A percentile compares a stretch with the other conserved stretches of the same genome.
These are phyloP conservation scores for Colletotrichum tropicale DNA, from an alignment of 2,329 filamentous ascomycete species.

Conservation along the genomic window DNA sequence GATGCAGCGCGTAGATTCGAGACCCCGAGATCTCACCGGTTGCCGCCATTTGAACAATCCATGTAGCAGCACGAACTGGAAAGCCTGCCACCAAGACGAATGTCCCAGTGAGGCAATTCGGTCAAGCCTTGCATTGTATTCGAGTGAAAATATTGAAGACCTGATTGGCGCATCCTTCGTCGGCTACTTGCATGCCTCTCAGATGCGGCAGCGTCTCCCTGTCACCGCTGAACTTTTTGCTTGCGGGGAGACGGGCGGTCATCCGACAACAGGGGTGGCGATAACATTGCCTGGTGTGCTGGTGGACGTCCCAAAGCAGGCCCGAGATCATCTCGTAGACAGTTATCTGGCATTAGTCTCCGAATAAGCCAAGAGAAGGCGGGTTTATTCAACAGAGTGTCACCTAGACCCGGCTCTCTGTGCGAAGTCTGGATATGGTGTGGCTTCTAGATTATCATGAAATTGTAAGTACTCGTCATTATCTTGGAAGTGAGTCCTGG, in stretches of 20 bases:
- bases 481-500: not conserved
- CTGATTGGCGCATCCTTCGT: not conserved
- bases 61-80: not conserved
- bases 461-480: not conserved
- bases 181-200: not conserved
- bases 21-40: not conserved
- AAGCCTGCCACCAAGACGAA: not conserved
- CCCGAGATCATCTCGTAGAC: not conserved
- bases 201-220: not conserved
- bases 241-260: not conserved
- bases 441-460: not conserved
- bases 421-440: not conserved
- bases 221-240: not conserved
- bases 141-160: not conserved
- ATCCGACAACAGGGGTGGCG: not conserved
- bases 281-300: not conserved
- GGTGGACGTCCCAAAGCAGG: not conserved
- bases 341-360: not conserved
- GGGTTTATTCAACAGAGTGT: not conserved
- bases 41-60: not conserved
- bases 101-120: not conserved
- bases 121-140: not conserved
- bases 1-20: slow-evolving; percentile 5
- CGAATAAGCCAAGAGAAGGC: not conserved
- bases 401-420: not conserved